These are phyloP conservation scores for Fusarium clavum DNA, from an alignment of 2,329 filamentous ascomycete genomes.

Conservation along the genomic window DNA sequence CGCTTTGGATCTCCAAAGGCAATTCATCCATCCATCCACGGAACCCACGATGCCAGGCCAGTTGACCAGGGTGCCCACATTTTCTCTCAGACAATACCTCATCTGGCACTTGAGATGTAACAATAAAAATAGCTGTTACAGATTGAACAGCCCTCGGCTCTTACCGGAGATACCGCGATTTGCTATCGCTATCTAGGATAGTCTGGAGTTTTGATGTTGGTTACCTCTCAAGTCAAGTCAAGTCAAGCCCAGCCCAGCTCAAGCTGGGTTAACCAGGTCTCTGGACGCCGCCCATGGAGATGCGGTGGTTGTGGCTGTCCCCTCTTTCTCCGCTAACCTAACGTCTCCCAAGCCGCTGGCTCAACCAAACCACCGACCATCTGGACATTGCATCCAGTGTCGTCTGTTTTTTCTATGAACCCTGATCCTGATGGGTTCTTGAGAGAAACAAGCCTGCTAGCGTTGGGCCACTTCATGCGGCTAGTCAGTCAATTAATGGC, in stretches of 20 bases:
- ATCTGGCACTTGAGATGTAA: constrained; percentile 23
- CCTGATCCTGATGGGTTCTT: constrained; percentile 18
- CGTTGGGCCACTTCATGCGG: constrained; percentile 30
- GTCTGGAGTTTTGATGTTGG: constrained; percentile 1
- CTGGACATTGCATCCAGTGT: constrained; percentile 3
- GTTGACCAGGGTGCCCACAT: constrained; percentile 1
- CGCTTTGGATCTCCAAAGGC: constrained; percentile 32
- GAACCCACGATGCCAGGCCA: not conserved
- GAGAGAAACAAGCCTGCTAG: constrained; percentile 31
- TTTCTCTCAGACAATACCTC: constrained; percentile 30
- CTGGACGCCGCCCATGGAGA: not conserved
- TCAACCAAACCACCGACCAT: constrained; percentile 11
- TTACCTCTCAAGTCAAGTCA: constrained; percentile 5
- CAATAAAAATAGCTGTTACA: constrained; percentile 19
- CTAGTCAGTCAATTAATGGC: constrained; percentile 24
- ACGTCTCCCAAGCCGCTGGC: constrained; percentile 23
- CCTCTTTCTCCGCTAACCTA: constrained; percentile 21
- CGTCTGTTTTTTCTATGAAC: constrained; percentile 17
- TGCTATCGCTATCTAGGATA: not conserved
- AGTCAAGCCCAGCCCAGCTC: not conserved
- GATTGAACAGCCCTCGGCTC: constrained; percentile 5
- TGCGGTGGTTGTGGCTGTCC: not conserved
- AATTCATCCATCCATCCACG: not conserved
- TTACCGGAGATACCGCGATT: constrained; percentile 16
- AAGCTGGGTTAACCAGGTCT: not conserved